Base-by-base conservation (phyloP, 495 filamentous ascomycete species). In the Lasiosphaeria ovina region DNA sequence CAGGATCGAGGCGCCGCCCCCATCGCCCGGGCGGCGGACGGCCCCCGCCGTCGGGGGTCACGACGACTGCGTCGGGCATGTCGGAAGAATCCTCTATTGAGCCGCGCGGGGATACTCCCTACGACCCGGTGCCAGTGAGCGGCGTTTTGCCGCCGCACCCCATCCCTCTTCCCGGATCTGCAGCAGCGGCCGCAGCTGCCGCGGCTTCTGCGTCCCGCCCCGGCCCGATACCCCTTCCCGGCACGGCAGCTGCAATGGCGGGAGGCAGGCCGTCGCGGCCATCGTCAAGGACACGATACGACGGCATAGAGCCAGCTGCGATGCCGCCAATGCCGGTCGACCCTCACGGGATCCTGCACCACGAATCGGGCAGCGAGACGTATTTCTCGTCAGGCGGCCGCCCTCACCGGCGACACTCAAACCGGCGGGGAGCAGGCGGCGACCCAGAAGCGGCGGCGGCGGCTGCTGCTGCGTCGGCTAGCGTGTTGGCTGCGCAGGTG, bases 281-380 rank as follows among this genome's bases (percentile, higher is more conserved):
- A 17, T 68, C 61, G 14, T 73, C 75, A 6, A 60, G 69, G 51
- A 70, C 76, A 9, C 60, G 70, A 52, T 72, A 77, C 36, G 66
- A 72, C 52, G 60, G 72, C 3, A 64, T 66, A 3, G 73, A 75
- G 0, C 73, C 72, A 0, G 66, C 72, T 9, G 35, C 72, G 3
- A 82, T 83, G 77, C 81, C 81, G 24, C 57, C 75, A 1, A 80
- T 80, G 68, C 80, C 81, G 1, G 52, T 71, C n/a, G 82, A 83
- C 54, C 81, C 82, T 4, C 77, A 77, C n/a, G 85, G 83, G 3
- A 59, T 86, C 32, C 72, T 86, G 4, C 84, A 85, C 60, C 82
- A 78, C 34, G 80, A 84, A 24, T 86, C 85, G 6, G 85, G 79
- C n/a, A 82, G 79, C 42, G 82, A 88, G 58, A 75, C 79, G 16